A percentile compares a stretch with the other conserved stretches of the same genome.
Evolutionary conservation across 371 early-diverging fungal species (phyloP).

Genomic region (Gilbertella persicaria): DNA sequence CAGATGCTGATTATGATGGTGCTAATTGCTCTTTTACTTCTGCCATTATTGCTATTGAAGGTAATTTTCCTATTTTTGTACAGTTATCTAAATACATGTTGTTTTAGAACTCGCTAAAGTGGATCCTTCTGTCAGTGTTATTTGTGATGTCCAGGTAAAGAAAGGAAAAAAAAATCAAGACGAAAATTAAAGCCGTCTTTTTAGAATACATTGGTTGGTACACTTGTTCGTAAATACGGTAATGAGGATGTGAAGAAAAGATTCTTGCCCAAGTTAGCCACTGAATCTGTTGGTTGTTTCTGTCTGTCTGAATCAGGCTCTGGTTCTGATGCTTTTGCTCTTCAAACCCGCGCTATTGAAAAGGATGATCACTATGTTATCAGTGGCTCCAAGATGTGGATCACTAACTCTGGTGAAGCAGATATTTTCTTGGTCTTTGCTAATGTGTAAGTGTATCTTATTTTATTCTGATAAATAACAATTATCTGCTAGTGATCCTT

Average conservation of each 20-base stretch:
- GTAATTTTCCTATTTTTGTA: slow-evolving; percentile 22
- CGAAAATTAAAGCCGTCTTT: not conserved
- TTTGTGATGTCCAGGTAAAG: slow-evolving; percentile 92
- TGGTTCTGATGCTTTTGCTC: slow-evolving; percentile 96
- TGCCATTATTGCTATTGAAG: slow-evolving; percentile 91
- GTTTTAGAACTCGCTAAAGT: slow-evolving; percentile 88
- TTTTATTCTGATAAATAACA: not conserved
- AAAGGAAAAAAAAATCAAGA: not conserved
- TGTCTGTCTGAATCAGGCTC: slow-evolving; percentile 93
- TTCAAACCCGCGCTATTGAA: slow-evolving; percentile 89
- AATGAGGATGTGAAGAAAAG: slow-evolving; percentile 75
- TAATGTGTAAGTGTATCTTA: slow-evolving; percentile 62
- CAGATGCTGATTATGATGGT: slow-evolving; percentile 80
- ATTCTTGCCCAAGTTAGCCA: slow-evolving; percentile 84
- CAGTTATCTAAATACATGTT: not conserved
- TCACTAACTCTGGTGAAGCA: slow-evolving; percentile 88
- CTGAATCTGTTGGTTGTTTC: slow-evolving; percentile 90
- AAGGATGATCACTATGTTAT: slow-evolving; percentile 90
- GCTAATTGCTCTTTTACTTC: slow-evolving; percentile 89
- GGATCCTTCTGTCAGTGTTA: slow-evolving; percentile 91
- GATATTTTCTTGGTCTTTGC: slow-evolving; percentile 98
- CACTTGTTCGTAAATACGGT: slow-evolving; percentile 89
- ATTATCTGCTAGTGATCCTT: slow-evolving; percentile 62
- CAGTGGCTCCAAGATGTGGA: slow-evolving; percentile 95
- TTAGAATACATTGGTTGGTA: slow-evolving; percentile 94